Base-by-base conservation (phyloP, 2,329 filamentous ascomycete genomes). In the Cercospora berteroae region DNA sequence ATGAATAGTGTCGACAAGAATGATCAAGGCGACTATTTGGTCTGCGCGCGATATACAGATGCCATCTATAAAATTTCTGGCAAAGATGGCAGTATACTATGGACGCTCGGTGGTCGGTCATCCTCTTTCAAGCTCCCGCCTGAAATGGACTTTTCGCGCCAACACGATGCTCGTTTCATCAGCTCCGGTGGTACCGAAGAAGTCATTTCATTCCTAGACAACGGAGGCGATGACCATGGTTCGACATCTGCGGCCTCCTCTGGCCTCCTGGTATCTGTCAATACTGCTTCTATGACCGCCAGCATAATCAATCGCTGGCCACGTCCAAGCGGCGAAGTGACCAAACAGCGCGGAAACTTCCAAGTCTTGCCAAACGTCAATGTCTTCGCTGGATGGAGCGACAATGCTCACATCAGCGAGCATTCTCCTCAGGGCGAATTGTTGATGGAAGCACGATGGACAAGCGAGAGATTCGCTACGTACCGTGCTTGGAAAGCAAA, bases 1-100 rank as follows among this genome's bases (percentile, higher is more conserved):
- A 72, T 79, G 58, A 82, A 81, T 65, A 75, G 79, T 1, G 73
- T 81, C 25, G 79, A 80, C 63, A 80, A 77, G 63, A 78, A 79
- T 58, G 67, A 63, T 3, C 69, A 75, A 12, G 80, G 80, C 4
- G 77, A 81, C 63, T 81, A 78, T 50, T 55, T 81, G 23, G 70
- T 81, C 12, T 81, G 80, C 0, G 74, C 77, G 33, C 77, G 80
- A 4, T 78, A 79, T 65, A 79, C 78, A 5, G 77, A 79, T 66
- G 73, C 75, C 6, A 74, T 81, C 18, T 81, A 80, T 65, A 69
- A 79, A 39, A 74, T 81, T 20, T 79, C 76, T 7, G 77, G 77
- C 3, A 56, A 68, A 6, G 74, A 78, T 60, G 77, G 78, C 2
- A 66, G 66, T 6, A 77, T 81, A 25, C 71, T 80, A 39, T 81